Base-by-base conservation (phyloP, 1,284 basidiomycete genomes). In the Cryptococcus wingfieldii region DNA sequence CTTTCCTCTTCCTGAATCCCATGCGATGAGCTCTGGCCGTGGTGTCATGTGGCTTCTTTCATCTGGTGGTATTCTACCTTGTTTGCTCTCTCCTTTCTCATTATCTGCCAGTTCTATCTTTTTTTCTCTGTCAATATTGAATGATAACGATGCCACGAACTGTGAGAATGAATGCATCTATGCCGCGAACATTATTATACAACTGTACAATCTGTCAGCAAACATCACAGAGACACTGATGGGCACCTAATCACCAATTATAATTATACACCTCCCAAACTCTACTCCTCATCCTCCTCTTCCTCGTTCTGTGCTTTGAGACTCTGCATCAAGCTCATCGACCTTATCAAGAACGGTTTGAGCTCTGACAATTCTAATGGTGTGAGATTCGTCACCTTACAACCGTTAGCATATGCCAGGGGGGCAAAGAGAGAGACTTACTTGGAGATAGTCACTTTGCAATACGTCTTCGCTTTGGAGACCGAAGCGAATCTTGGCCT, bases 361-460 rank as follows among this genome's bases (percentile, higher is more conserved):
- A 95, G 86, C 75, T 95, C 92, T 76, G 89, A 90, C 76, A 96
- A 86, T 74, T 96, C 92, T 84, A 94, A 86, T 0, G 90, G 85
- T 55, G 86, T 90, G 25, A 95, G 79, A 66, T 92, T 90, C 3
- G 88, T 85, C 60, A 94, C 81, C 91, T 94, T 66, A 28, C 60
- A 41, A 38, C 10, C 14, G 16, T 16, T 13, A 23, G 47, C 28
- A n/a, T 13, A 28, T 9, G n/a, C 23, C 25, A 42, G 18, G 13
- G 28, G 19, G 25, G 23, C 12, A 48, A 50, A 27, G 13, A 16
- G 38, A 49, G 25, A 37, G 41, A 69, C 82, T 38, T 73, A 92
- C 92, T 77, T 86, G 86, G 19, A 96, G 81, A 62, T 83, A 81
- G 2, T 73, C 72, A 2, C 77, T 72, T 52, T 68, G 62, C 68